Evolutionary conservation across 164 flowering plant species (phyloP).

Genomic region (Saururus chinensis): DNA sequence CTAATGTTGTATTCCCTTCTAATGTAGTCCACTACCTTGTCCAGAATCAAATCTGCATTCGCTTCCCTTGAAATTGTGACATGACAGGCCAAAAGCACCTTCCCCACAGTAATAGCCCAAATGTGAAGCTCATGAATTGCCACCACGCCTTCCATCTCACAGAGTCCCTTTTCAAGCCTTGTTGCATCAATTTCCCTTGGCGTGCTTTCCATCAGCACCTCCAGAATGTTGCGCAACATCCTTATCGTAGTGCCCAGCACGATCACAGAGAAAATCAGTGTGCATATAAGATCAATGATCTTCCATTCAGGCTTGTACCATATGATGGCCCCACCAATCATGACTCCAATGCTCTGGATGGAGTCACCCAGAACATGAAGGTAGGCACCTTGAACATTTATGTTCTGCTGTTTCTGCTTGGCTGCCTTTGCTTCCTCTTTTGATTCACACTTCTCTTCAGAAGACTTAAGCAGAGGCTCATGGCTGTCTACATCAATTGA

Average conservation of each 20-base stretch:
- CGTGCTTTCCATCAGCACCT: conserved; percentile 19
- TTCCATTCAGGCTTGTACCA: conserved; percentile 20
- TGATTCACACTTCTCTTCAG: not conserved
- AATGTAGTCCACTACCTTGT: conserved; percentile 12
- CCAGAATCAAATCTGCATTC: conserved; percentile 11
- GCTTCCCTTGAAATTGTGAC: conserved; percentile 10
- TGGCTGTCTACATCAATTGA: not conserved
- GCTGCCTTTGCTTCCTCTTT: not conserved
- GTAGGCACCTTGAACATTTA: conserved; percentile 19
- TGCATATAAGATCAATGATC: conserved; percentile 16
- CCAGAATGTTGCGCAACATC: conserved; percentile 10
- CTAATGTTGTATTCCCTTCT: conserved; percentile 13
- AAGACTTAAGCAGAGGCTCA: not conserved
- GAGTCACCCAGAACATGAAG: conserved; percentile 15
- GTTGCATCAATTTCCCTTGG: conserved; percentile 18
- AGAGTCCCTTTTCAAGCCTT: conserved; percentile 10
- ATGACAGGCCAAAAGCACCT: conserved; percentile 20
- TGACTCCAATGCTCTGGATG: conserved; percentile 10
- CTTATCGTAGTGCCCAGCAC: conserved; percentile 15
- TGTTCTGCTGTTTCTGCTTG: conserved; percentile 5
- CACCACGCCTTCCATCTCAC: conserved; percentile 15
- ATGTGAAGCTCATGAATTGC: conserved; percentile 19
- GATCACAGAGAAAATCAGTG: conserved; percentile 17
- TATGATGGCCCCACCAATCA: conserved; percentile 18
- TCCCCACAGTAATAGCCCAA: conserved; percentile 19